Base-by-base conservation (phyloP, 1,284 basidiomycete species). In the Sphaerobolus stellatus region DNA sequence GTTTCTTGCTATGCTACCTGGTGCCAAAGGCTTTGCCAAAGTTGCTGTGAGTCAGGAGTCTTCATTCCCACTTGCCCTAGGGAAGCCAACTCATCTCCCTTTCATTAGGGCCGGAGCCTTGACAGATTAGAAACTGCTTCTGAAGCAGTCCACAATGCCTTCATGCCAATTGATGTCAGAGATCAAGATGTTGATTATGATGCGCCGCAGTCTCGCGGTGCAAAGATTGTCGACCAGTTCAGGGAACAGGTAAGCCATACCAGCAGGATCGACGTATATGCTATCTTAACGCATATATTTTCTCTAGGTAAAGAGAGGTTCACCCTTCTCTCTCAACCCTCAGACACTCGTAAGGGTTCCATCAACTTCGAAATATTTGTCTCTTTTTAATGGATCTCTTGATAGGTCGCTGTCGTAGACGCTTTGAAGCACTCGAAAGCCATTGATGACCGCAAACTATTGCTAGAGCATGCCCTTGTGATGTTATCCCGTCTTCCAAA, bases 381-480 rank as follows among this genome's bases (percentile, higher is more conserved):
- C n/a, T n/a, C n/a, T n/a, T n/a, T n/a, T n/a, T n/a, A n/a, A n/a
- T n/a, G n/a, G n/a, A n/a, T n/a, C 18, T 40, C 14, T 28, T 24
- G 9, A 8, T 48, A 86, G 84, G 65, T 78, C 9, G 72, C 80
- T 4, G 66, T 78, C 3, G 64, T 87, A 11, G 86, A 90, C 63
- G 68, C 74, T 2, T 61, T 89, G 31, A 71, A 72, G 40, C 76
- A 90, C 62, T 70, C 74, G 14, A 81, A 82, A 49, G 72, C 78
- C 14, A 72, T 89, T 33, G 84, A 90, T 68, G 88, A 90, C 62
- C 75, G 88, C 50, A 77, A 78, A 65, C 71, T 51, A 25, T 58
- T 91, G 90, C 82, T 91, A 48, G 86, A 90, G 62, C 76, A 88
- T 61, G 72, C 78, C 6, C 71, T 91, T 20, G 77, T 75, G 6